A percentile compares a stretch with the other conserved stretches of the same genome.
Evolutionary conservation across 371 early-diverging fungal species (phyloP).

Genomic region (Mortierella sp.): DNA sequence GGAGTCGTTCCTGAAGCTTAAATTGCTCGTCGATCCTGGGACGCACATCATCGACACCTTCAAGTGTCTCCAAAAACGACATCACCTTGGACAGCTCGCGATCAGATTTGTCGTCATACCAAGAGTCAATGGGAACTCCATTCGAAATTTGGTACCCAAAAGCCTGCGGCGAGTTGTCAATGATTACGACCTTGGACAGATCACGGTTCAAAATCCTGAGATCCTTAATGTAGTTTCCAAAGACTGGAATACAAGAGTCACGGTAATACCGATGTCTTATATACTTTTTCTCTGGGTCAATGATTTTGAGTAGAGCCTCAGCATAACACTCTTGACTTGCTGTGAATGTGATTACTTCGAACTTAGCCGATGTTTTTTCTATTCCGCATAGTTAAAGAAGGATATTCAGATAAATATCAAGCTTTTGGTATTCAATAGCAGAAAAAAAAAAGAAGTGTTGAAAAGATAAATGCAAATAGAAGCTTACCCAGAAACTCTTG

Average conservation of each 20-base stretch:
- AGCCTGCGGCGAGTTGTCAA: slow-evolving; percentile 74
- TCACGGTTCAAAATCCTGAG: slow-evolving; percentile 75
- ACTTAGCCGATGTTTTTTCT: slow-evolving; percentile 64
- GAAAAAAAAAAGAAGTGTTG: background rate
- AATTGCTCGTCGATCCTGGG: slow-evolving; percentile 67
- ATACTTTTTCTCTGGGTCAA: slow-evolving; percentile 69
- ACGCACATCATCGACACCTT: slow-evolving; percentile 72
- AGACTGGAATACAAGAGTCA: slow-evolving; percentile 71
- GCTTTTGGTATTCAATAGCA: background rate
- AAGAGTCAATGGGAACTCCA: slow-evolving; percentile 77
- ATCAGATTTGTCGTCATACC: slow-evolving; percentile 76
- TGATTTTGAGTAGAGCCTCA: slow-evolving; percentile 68
- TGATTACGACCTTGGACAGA: slow-evolving; percentile 68
- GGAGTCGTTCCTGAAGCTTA: slow-evolving; percentile 51
- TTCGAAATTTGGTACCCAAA: slow-evolving; percentile 77
- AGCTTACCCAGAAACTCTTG: slow-evolving; percentile 48
- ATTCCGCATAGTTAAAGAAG: slow-evolving; percentile 52
- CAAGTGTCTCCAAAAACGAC: slow-evolving; percentile 67
- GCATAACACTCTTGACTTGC: slow-evolving; percentile 82
- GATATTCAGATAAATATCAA: background rate
- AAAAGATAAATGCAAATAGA: background rate
- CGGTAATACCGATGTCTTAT: slow-evolving; percentile 73
- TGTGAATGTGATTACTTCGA: slow-evolving; percentile 83
- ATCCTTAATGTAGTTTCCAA: slow-evolving; percentile 81
- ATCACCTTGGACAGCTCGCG: slow-evolving; percentile 67